These are phyloP conservation scores for Saussurea involucrata DNA, from an alignment of 129 eudicot genomes.

Conservation along the genomic window DNA sequence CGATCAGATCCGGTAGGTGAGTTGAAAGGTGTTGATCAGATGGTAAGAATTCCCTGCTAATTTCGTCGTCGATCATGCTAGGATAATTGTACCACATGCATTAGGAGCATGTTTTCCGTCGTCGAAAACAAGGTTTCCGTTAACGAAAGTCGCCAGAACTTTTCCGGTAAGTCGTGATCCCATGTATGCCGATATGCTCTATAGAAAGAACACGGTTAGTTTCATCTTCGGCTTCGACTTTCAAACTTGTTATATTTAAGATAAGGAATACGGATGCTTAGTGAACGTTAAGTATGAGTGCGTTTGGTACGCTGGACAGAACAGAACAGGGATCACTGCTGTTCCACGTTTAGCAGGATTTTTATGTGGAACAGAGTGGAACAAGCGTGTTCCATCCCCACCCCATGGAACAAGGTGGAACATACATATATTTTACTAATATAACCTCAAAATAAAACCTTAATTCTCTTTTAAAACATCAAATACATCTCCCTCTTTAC, in stretches of 20 bases:
- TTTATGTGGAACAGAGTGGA: too few relatives aligned
- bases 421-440: too few relatives aligned
- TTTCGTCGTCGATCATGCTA: constrained; percentile 41
- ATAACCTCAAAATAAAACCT: too few relatives aligned
- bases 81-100: constrained; percentile 76
- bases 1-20: not conserved
- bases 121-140: constrained; percentile 73
- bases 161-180: constrained; percentile 79
- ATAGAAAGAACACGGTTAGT: constrained; percentile 2
- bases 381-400: too few relatives aligned
- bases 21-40: not conserved
- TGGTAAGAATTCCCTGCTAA: not conserved
- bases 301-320: too few relatives aligned
- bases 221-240: not conserved
- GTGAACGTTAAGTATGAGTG: too few relatives aligned
- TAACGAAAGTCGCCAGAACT: constrained; percentile 73
- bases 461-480: too few relatives aligned
- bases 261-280: not conserved
- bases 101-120: constrained; percentile 69
- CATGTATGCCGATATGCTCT: constrained; percentile 94
- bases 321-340: too few relatives aligned
- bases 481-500: too few relatives aligned
- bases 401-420: too few relatives aligned
- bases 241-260: not conserved
- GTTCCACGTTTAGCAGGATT: too few relatives aligned